Percentiles rank a stretch among this genome's conserved stretches.
Evolutionary conservation across 2,329 filamentous ascomycete species (phyloP).

Genomic region (Aspergillus flavus): DNA sequence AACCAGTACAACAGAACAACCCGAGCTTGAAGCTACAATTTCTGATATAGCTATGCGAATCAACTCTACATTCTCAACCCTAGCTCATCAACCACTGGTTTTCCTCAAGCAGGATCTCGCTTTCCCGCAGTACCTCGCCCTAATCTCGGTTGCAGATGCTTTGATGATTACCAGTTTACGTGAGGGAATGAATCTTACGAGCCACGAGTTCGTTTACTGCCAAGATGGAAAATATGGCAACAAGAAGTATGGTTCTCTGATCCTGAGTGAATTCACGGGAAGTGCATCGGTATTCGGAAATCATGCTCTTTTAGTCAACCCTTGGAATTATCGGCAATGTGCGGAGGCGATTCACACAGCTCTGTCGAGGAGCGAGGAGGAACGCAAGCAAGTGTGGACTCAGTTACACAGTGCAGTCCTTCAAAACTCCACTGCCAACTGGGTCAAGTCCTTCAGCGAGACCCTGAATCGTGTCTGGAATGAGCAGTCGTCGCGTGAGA

Average conservation of each 20-base stretch:
- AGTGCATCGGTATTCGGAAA: constrained; percentile 83
- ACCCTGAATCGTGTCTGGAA: constrained; percentile 76
- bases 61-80: constrained; percentile 85
- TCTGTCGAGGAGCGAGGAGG: constrained; percentile 74
- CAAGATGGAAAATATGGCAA: constrained; percentile 76
- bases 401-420: constrained; percentile 73
- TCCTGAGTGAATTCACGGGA: constrained; percentile 93
- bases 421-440: constrained; percentile 80
- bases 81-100: constrained; percentile 89
- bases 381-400: constrained; percentile 74
- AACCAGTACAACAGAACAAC: constrained; percentile 84
- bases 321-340: constrained; percentile 90
- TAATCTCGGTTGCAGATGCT: constrained; percentile 85
- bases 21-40: constrained; percentile 82
- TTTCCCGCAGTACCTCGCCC: constrained; percentile 88
- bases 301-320: constrained; percentile 83
- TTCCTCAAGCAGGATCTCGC: constrained; percentile 95
- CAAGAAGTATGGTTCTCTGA: constrained; percentile 85
- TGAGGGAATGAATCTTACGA: constrained; percentile 96
- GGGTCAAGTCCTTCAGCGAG: constrained; percentile 76
- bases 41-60: constrained; percentile 94
- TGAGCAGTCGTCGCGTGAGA: constrained; percentile 82
- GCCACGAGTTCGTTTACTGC: constrained; percentile 90
- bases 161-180: constrained; percentile 94
- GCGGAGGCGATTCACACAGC: constrained; percentile 83